These are phyloP conservation scores for Cercis canadensis DNA, from an alignment of 306 rosid species.

Conservation along the genomic window DNA sequence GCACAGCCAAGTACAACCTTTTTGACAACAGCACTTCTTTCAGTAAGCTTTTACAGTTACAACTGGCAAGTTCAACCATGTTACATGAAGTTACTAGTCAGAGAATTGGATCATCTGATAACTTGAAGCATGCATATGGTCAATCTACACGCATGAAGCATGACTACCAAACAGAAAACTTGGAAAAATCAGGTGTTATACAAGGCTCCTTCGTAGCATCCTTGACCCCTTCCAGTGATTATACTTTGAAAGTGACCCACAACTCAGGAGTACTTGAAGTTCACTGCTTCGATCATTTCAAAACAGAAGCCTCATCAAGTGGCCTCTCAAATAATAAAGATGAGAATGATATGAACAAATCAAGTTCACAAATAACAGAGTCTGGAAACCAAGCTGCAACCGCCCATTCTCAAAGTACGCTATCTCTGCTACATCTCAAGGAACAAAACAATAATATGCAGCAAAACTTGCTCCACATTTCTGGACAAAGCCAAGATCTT, in stretches of 20 bases:
- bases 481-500: constrained; percentile 46
- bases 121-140: constrained; percentile 31
- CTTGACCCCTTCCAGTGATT: constrained; percentile 37
- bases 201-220: constrained; percentile 49
- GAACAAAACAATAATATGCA: constrained; percentile 37
- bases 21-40: constrained; percentile 44
- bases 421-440: constrained; percentile 41
- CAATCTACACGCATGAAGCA: constrained; percentile 40
- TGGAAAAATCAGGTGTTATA: constrained; percentile 43
- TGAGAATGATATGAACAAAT: constrained; percentile 48
- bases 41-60: constrained; percentile 54
- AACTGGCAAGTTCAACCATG: constrained; percentile 54
- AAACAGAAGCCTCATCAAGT: constrained; percentile 49
- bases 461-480: constrained; percentile 32
- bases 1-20: constrained; percentile 45
- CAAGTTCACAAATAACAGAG: constrained; percentile 57
- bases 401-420: constrained; percentile 44
- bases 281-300: constrained; percentile 52
- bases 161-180: constrained; percentile 43
- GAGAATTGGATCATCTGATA: constrained; percentile 42
- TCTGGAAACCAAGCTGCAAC: constrained; percentile 45
- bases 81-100: constrained; percentile 45
- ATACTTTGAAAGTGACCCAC: constrained; percentile 41
- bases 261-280: constrained; percentile 48
- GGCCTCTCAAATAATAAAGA: constrained; percentile 49